Evolutionary conservation across 257 asterid genomes (phyloP).

Genomic region (Nicotiana undulata): DNA sequence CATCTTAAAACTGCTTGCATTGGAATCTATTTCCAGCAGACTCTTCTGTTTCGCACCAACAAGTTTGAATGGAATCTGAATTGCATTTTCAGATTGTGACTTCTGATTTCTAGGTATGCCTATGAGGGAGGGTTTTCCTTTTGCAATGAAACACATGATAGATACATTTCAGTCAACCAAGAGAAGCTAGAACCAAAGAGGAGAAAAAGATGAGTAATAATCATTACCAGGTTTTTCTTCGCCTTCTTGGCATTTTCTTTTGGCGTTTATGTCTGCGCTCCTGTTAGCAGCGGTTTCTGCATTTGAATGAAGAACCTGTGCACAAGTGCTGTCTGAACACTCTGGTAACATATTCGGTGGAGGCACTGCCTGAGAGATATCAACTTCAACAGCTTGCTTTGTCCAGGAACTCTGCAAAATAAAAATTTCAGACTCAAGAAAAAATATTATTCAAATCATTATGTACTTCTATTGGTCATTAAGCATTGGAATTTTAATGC

Average conservation of each 20-base stretch:
- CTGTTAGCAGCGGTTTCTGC: conserved; percentile 38
- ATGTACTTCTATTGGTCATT: not conserved
- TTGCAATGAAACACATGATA: conserved; percentile 23
- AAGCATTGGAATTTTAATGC: not conserved
- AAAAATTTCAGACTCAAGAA: conserved; percentile 3
- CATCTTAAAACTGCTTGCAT: conserved; percentile 12
- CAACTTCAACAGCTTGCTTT: conserved; percentile 60
- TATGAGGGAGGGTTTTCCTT: conserved; percentile 26
- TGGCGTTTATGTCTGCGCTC: conserved; percentile 24
- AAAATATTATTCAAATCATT: not conserved
- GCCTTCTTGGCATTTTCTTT: conserved; percentile 26
- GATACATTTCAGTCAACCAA: conserved; percentile 13
- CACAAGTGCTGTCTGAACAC: conserved; percentile 51
- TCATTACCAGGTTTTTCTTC: conserved; percentile 31
- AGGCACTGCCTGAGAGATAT: conserved; percentile 47
- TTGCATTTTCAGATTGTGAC: conserved; percentile 31
- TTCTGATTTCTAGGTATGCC: conserved; percentile 24
- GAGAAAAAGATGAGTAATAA: not conserved
- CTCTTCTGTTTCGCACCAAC: conserved; percentile 10
- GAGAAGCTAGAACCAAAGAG: conserved; percentile 2
- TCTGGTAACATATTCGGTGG: conserved; percentile 46
- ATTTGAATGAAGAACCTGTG: conserved; percentile 53
- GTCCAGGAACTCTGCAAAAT: conserved; percentile 75
- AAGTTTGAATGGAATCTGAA: conserved; percentile 18
- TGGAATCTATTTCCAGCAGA: conserved; percentile 16